phyloP scores from a whole-genome alignment of 148 eudicot genomes.

The Fagopyrum esculentum region DNA sequence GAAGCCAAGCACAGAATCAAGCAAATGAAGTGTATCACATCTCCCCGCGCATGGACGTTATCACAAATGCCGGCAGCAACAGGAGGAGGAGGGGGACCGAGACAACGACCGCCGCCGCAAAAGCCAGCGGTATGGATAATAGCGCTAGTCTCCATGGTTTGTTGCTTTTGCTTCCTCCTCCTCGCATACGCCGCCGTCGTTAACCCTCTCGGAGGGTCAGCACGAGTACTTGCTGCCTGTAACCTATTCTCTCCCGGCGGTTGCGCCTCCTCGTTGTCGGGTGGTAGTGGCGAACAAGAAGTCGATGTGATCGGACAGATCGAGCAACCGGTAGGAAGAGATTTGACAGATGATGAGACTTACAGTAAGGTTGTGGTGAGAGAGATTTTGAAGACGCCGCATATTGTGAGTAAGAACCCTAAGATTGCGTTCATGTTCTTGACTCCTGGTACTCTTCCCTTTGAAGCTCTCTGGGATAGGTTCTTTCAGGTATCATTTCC shows the following conservation, averaged over 20 bases:
- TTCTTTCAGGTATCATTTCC: constrained; percentile 8
- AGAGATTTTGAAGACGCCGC: constrained; percentile 5
- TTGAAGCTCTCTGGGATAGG: constrained; percentile 1
- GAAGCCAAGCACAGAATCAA: not conserved
- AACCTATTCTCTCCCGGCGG: constrained; percentile 3
- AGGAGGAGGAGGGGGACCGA: not conserved
- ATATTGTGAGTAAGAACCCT: not conserved
- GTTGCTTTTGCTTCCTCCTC: constrained; percentile 8
- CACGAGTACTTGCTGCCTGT: constrained; percentile 9
- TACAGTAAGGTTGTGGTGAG: constrained; percentile 12
- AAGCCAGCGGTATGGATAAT: constrained; percentile 7
- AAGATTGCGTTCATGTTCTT: constrained; percentile 14
- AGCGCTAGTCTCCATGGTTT: not conserved
- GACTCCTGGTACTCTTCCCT: constrained; percentile 8
- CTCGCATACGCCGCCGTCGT: not conserved
- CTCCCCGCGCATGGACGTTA: not conserved
- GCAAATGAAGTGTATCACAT: not conserved
- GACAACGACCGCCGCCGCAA: not conserved
- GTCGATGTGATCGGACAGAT: not conserved
- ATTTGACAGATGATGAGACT: constrained; percentile 9
- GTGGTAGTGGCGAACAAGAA: not conserved
- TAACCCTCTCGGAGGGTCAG: not conserved
- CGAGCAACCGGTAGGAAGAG: not conserved
- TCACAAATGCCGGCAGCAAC: not conserved
- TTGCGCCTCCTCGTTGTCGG: not conserved